Evolutionary conservation across 805 yeast genomes (phyloP), one percentile per base, ranked within the genome.

Genomic region (Lachancea quebecensis): DNA sequence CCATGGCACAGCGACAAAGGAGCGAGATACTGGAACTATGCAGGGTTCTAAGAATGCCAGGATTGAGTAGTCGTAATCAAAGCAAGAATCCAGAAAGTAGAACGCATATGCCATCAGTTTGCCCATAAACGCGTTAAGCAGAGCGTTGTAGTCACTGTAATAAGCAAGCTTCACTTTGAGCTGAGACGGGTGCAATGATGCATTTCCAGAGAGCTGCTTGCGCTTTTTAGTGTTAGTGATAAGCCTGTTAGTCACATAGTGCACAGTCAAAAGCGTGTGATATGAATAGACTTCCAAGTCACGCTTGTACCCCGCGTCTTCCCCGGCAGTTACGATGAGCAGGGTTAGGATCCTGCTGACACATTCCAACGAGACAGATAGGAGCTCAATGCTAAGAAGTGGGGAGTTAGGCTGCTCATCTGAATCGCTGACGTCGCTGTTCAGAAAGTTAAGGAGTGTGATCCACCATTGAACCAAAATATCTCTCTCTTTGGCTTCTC

Each of bases 381-480:
- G 38, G n/a, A 55, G 37, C 16, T 57, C 60, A 9, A 50, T 47
- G 16, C 48, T 46, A 30, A 58, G 38, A n/a, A 48, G 45, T 2
- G 48, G 48, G 34, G 51, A 15, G 5, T 12, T 28, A 17, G 14
- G 29, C 30, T 44, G 39, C 9, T 21, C 39, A 16, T 42, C 46
- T 12, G 35, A 37, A 12, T 41, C 35, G 16, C 44, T 39, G 11
- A 44, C 35, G 43, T 59, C 57, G 35, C 52, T 52, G 14, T 49
- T 54, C 12, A 60, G 45, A 38, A 54, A 54, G 39, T 59, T 58
- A 37, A 62, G 40, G 12, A 60, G 40, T 1, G 60, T 51, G 1
- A 57, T 50, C 68, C 68, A 64, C 68, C 68, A 64, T 40, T 62
- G 67, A 5, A 48, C 47, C 18, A 61, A 44, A 6, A 53, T 52